Evolutionary conservation across 345 rosid genomes (phyloP), one percentile per base, ranked within the genome.

Genomic region (Gynandropsis gynandra): DNA sequence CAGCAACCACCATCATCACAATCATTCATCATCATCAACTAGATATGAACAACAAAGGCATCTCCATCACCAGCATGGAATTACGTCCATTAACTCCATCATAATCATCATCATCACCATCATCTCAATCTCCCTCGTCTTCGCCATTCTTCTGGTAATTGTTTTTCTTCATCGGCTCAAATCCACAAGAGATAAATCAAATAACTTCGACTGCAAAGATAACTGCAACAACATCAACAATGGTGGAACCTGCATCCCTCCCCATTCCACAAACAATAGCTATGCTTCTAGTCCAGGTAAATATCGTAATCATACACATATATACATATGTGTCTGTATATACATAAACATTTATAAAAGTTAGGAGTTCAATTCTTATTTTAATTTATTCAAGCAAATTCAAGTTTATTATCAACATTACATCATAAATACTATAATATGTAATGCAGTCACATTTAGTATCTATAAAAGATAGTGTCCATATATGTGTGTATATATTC

Each of bases 251-350:
- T 72, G 60, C 70, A 38, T 66, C 35, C 52, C 74, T 67, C 83
- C 52, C 67, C 81, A 49, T 48, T 64, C 74, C 45, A 48, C 80
- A 20, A 62, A 59, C 34, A 65, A 65, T 62, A 71, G 73, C 65
- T 56, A 54, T 59, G 70, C 69, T 29, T 72, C 77, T 34, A 86
- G 95, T 65, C 95, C 97, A 60, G 95, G 97, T 86, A 75, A 71
- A 9, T 16, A 16, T 17, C 16, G 4, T 16, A 19, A 13, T 10
- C 42, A 19, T 43, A 36, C 27, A 7, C 12, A 17, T 15, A 19
- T 8, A 1, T 13, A 19, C 8, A 19, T 33, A 35, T 9, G n/a
- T 16, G 29, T 5, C 14, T 13, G 24, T 31, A 6, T 10, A 36
- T 10, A 33, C 2, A 39, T n/a, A 36, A 12, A 1, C 39, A 31